Conservation (phyloP, 2,329 filamentous ascomycete species). For the Venturia effusa region DNA sequence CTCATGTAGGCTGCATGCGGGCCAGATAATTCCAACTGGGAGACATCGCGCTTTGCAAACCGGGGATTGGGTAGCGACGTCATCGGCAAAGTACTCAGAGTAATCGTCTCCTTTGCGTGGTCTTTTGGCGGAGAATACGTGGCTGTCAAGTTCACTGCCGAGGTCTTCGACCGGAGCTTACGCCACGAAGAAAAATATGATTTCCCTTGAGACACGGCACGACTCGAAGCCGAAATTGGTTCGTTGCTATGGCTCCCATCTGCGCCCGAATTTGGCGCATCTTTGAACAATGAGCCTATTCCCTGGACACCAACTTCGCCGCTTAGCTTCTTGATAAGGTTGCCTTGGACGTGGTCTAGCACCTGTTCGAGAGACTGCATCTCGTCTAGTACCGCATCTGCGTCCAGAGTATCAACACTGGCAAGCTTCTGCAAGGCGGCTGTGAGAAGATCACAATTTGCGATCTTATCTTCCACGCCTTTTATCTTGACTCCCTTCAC, state of each 20-base stretch:
- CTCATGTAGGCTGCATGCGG: constrained; percentile 88
- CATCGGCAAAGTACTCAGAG: constrained; percentile 46
- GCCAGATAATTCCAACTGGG: constrained; percentile 61
- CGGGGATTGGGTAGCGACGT: constrained; percentile 64
- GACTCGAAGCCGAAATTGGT: constrained; percentile 15
- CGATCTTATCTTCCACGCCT: constrained; percentile 84
- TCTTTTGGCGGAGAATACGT: constrained; percentile 19
- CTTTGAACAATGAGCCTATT: constrained; percentile 63
- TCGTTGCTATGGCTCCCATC: not conserved
- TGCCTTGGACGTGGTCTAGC: constrained; percentile 72
- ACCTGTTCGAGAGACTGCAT: constrained; percentile 82
- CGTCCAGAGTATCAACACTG: constrained; percentile 77
- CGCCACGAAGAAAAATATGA: constrained; percentile 79
- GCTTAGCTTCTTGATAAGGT: constrained; percentile 75
- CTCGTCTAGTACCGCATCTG: constrained; percentile 84
- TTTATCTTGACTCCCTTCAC: constrained; percentile 91
- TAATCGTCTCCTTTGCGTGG: constrained; percentile 41
- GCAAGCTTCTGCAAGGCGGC: constrained; percentile 76
- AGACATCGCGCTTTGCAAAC: constrained; percentile 61
- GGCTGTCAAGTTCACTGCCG: constrained; percentile 35
- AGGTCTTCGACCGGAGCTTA: constrained; percentile 81
- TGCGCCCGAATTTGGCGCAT: constrained; percentile 34
- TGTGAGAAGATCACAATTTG: constrained; percentile 82
- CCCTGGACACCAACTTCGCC: constrained; percentile 81
- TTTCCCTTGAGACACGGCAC: constrained; percentile 39